Evolutionary conservation across 2,329 filamentous ascomycete species (phyloP), one percentile per base, ranked within the genome.

Genomic region (Whalleya microplaca): DNA sequence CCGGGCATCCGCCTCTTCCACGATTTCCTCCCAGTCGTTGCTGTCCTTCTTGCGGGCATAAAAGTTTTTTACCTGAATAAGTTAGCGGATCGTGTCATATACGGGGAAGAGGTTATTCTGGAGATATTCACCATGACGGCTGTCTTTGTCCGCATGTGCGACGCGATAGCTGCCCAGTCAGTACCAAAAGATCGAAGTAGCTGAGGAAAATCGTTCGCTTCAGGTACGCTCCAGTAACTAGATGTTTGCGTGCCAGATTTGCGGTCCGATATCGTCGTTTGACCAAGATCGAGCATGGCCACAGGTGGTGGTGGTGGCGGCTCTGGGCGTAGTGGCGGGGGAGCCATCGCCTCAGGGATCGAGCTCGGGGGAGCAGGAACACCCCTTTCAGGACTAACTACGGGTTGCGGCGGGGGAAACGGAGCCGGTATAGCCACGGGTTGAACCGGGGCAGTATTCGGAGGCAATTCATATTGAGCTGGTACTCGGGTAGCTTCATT

Each of bases 161-260:
- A 80, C 41, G 91, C 88, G 72, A 94, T 94, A 3, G 83, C 84
- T 47, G 78, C 77, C 84, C 90, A 95, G 70, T 95, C 90, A 16
- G 88, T 91, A 55, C 91, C 91, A 75, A 92, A 94, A 52, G 91
- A 83, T 48, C 80, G 82, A 45, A 95, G 78, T 55, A 92, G 80
- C 53, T 81, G 83, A 37, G 88, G 86, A 72, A 95, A 95, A 67
- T 93, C 90, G 45, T 82, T 88, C 52, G 88, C 82, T 74, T 95
- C 91, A 1, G 88, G 89, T 20, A 94, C 90, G 66, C 90, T 94
- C 91, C 91, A 95, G 72, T 95, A 95, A 72, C 90, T 94, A 1
- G 89, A 92, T 14, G 88, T 85, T 62, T 87, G 86, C 53, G 76
- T 76, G 20, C 79, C 78, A 9, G 75, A 72, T 56, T 82, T 83